A percentile compares a stretch with the other conserved stretches of the same genome.
These are phyloP conservation scores for Gloeopeniophorella convolvens DNA, from an alignment of 768 basidiomycete species.

Conservation along the genomic window DNA sequence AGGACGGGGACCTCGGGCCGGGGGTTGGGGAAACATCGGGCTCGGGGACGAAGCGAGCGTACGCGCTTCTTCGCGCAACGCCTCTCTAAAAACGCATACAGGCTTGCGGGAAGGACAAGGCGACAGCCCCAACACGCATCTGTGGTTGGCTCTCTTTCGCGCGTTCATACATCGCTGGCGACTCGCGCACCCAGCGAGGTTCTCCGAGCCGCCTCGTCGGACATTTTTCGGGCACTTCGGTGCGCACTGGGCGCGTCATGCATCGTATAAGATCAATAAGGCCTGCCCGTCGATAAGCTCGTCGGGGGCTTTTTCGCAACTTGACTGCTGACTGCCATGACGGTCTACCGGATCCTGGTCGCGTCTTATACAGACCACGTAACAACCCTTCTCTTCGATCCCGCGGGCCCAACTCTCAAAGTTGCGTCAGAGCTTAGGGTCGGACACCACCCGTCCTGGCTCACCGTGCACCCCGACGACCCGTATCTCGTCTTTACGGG, in stretches of 20 bases:
- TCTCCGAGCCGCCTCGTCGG: conserved; percentile 4
- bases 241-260: too few species aligned
- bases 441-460: conserved; percentile 72
- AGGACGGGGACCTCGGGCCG: too few species aligned
- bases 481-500: conserved; percentile 56
- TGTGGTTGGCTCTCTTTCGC: neutral
- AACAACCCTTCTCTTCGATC: conserved; percentile 58
- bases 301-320: neutral
- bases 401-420: conserved; percentile 38
- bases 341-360: conserved; percentile 43
- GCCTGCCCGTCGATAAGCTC: neutral
- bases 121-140: neutral
- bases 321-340: conserved; percentile 5
- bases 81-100: too few species aligned
- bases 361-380: conserved; percentile 62
- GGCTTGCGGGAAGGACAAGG: too few species aligned
- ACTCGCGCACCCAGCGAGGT: neutral
- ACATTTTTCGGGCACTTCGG: conserved; percentile 6
- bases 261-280: too few species aligned
- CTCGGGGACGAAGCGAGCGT: too few species aligned
- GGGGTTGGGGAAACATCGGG: too few species aligned
- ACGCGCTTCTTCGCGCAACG: too few species aligned
- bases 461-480: conserved; percentile 53
- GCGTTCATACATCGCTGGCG: neutral
- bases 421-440: conserved; percentile 40